Conservation (phyloP, 2,329 filamentous ascomycete species). For the Catunica adiposa region DNA sequence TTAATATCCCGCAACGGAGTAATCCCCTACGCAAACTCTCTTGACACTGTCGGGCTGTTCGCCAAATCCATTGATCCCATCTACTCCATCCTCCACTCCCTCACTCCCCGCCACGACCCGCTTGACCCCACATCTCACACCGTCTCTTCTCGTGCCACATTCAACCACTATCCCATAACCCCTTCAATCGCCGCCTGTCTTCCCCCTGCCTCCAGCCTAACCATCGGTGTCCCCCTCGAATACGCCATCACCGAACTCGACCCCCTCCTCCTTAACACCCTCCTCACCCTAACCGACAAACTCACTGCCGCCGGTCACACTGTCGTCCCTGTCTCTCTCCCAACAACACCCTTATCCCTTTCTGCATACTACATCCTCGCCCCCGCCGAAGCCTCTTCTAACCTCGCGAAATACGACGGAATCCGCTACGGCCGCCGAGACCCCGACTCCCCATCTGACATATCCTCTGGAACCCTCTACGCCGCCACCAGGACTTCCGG, state of each 20-base stretch:
- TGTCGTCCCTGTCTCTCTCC: conserved; percentile 62
- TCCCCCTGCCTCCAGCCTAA: conserved; percentile 22
- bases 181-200: conserved; percentile 24
- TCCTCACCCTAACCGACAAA: conserved; percentile 43
- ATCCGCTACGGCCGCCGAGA: conserved; percentile 66
- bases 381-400: conserved; percentile 86
- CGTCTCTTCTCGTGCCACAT: conserved; percentile 34
- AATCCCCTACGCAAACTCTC: conserved; percentile 78
- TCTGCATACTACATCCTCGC: conserved; percentile 93
- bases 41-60: conserved; percentile 77
- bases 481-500: conserved; percentile 54
- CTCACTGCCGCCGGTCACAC: conserved; percentile 51
- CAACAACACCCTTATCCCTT: conserved; percentile 68
- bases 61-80: conserved; percentile 37
- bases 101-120: conserved; percentile 42
- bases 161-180: conserved; percentile 21
- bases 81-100: conserved; percentile 30
- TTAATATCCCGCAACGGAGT: conserved; percentile 74
- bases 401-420: conserved; percentile 91
- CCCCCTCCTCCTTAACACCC: conserved; percentile 49
- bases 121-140: conserved; percentile 62
- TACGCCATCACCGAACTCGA: conserved; percentile 80
- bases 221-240: conserved; percentile 48
- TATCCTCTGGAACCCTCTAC: conserved; percentile 51
- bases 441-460: conserved; percentile 22